Base-by-base conservation (phyloP, 495 filamentous ascomycete genomes). In the Xylaria acuta region DNA sequence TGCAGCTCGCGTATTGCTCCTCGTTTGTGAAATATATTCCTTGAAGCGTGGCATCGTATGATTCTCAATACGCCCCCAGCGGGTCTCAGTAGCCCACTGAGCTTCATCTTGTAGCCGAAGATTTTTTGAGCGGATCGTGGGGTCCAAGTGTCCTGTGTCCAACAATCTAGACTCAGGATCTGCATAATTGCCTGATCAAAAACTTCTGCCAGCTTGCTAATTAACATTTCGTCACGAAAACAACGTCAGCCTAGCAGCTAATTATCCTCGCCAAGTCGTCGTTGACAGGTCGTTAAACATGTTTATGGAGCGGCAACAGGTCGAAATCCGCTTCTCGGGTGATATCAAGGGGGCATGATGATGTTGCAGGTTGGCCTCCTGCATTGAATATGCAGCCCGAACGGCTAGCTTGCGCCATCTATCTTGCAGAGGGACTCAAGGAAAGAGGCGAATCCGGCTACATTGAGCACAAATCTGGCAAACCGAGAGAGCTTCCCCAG, bases 331-430 rank as follows among this genome's bases (percentile, higher is more conserved):
- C 30, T 41, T 22, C n/a, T 67, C 30, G 45, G 64, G 43, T 40
- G 36, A 27, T 27, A 56, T 54, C 7, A 34, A 67, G 47, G 65
- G 63, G 49, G 34, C 32, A 41, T 43, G 27, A n/a, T 51, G 63
- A 47, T 67, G 65, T 67, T 54, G 65, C 65, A 67, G 65, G 65
- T 30, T 56, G 14, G 20, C 36, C 30, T 67, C 65, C 49, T 67
- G 65, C 65, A 67, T 67, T 54, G 64, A 40, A 41, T 41, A 56
- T 67, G 65, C 65, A 67, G 49, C 34, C 18, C n/a, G 49, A 49
- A 56, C 34, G 65, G 65, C 18, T 41, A 51, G 47, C 36, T 56
- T 67, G 36, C 30, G 47, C 49, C 49, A 56, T 43, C 49, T 41
- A 3, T 49, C 9, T 43, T 41, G n/a, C 16, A 56, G 47, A 67